These are phyloP conservation scores for Mucor piriformis DNA, from an alignment of 371 early-diverging fungal genomes.

Conservation along the genomic window DNA sequence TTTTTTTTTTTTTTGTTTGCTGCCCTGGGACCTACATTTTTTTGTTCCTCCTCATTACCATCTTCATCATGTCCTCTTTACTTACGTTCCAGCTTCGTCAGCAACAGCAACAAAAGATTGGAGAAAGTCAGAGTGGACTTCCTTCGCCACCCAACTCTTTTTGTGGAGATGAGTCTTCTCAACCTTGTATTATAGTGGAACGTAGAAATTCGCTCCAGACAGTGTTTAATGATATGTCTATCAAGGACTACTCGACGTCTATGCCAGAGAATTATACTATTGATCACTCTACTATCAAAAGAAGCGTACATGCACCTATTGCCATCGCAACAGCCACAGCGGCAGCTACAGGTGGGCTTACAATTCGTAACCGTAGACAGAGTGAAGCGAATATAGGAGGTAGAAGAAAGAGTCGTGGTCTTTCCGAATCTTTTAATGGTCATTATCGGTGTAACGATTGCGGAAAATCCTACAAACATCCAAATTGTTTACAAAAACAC, in stretches of 20 bases:
- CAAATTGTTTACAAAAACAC: conserved; percentile 71
- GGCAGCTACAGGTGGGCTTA: conserved; percentile 43
- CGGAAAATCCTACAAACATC: conserved; percentile 73
- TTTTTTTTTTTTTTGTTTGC: background rate
- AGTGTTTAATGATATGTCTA: conserved; percentile 41
- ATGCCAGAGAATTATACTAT: conserved; percentile 55
- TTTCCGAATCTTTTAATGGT: conserved; percentile 31
- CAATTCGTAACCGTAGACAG: conserved; percentile 33
- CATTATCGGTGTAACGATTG: conserved; percentile 60
- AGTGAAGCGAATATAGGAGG: conserved; percentile 10
- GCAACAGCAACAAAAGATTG: conserved; percentile 28
- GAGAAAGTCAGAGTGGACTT: conserved; percentile 23
- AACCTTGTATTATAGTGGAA: conserved; percentile 1
- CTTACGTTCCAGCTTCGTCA: conserved; percentile 49
- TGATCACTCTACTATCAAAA: conserved; percentile 35
- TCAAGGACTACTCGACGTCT: conserved; percentile 40
- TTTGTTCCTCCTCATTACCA: background rate
- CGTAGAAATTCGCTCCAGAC: conserved; percentile 45
- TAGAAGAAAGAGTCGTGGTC: conserved; percentile 19
- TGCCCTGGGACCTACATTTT: conserved; percentile 17
- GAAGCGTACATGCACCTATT: conserved; percentile 6
- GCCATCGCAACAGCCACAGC: conserved; percentile 31
- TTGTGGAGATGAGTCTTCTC: conserved; percentile 45
- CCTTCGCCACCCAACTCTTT: conserved; percentile 55
- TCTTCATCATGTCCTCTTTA: conserved; percentile 43